Evolutionary conservation across 148 eudicot genomes (phyloP), one percentile per base, ranked within the genome.

Genomic region (Selenicereus undatus): DNA sequence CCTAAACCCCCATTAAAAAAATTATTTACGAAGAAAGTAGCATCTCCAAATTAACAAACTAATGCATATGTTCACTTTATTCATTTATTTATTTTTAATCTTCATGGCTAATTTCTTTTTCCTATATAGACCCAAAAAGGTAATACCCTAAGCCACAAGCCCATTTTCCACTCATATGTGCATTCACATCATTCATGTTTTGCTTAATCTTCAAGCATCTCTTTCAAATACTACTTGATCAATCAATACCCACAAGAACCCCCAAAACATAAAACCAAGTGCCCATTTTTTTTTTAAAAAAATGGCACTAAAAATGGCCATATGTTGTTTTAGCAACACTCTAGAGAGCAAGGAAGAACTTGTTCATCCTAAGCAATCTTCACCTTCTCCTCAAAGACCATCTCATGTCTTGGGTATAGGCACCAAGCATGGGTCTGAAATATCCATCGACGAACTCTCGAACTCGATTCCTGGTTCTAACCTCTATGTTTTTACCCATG

Each of bases 401-500:
- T 87, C 95, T 4, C 85, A 62, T 62, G 68, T 93, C 43, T 69
- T 85, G 21, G 95, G 93, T 75, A 35, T 90, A 54, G 90, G 87
- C 64, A 84, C 87, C 74, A 84, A 90, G 3, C 82, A 79, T 39
- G 81, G 86, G 39, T 92, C 97, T 0, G 82, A 91, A 21, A 81
- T 93, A n/a, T 91, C 91, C 5, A 76, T 78, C 30, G 51, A 81
- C 29, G 95, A 91, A 51, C 86, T 96, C 69, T 92, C 98, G 12
- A 86, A 76, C 80, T 91, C 95, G 21, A 80, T 89, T 45, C 85
- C 92, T 5, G 93, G 91, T 3, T 88, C 93, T 4, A 91, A 90
- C 66, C 92, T 94, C 62, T 89, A 90, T 70, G 86, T 86, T 13
- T 96, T 96, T 86, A 94, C 86, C n/a, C 85, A 87, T 32, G 82